Evolutionary conservation across 192 early-diverging fungal genomes (phyloP).

Genomic region (Diversispora eburnea): DNA sequence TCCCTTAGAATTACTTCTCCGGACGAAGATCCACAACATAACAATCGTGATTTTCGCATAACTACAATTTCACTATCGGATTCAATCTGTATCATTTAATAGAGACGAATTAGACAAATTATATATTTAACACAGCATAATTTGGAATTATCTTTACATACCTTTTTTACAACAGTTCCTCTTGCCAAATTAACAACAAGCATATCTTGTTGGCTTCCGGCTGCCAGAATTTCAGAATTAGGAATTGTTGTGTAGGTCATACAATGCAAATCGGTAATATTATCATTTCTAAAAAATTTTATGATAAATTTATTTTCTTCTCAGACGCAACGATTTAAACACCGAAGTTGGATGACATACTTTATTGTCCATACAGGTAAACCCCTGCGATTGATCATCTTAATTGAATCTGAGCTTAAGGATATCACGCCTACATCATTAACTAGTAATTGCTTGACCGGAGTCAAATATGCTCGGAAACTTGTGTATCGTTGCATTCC

Average conservation of each 20-base stretch:
- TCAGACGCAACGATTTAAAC: background rate
- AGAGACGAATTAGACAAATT: background rate
- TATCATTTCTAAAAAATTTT: slow-evolving; percentile 40
- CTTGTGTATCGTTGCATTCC: slow-evolving; percentile 68
- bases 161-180: slow-evolving; percentile 44
- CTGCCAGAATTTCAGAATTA: slow-evolving; percentile 56
- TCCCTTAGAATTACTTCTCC: slow-evolving; percentile 69
- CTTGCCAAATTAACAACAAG: slow-evolving; percentile 46
- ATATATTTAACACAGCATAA: slow-evolving; percentile 17
- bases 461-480: slow-evolving; percentile 60
- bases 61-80: slow-evolving; percentile 52
- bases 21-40: slow-evolving; percentile 60
- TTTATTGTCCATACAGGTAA: slow-evolving; percentile 53
- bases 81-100: slow-evolving; percentile 33
- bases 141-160: slow-evolving; percentile 34
- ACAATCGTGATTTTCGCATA: slow-evolving; percentile 60
- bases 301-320: background rate
- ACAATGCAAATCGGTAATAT: slow-evolving; percentile 49
- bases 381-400: slow-evolving; percentile 56
- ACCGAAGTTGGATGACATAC: slow-evolving; percentile 39
- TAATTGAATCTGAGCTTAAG: slow-evolving; percentile 57
- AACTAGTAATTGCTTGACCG: slow-evolving; percentile 63
- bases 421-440: slow-evolving; percentile 62
- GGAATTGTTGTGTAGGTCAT: slow-evolving; percentile 51
- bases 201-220: slow-evolving; percentile 55